phyloP scores from a whole-genome alignment of 306 rosid species.

The Hippophae rhamnoides region DNA sequence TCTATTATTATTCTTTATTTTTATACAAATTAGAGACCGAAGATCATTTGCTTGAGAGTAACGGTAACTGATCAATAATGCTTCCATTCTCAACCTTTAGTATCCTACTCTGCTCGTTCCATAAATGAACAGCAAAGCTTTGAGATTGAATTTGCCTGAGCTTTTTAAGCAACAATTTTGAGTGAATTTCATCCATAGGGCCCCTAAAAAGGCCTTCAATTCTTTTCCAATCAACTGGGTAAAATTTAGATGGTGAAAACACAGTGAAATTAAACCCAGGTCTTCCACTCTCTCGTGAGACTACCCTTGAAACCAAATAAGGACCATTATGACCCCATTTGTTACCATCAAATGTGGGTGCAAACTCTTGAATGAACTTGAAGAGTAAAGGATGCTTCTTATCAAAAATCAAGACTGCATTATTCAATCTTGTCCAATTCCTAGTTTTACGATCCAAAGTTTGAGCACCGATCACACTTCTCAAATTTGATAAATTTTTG shows the following conservation, averaged over 20 bases:
- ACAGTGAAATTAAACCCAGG: slow-evolving; percentile 44
- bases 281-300: slow-evolving; percentile 44
- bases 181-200: slow-evolving; percentile 40
- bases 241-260: slow-evolving; percentile 66
- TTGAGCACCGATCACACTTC: slow-evolving; percentile 84
- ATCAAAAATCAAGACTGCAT: slow-evolving; percentile 73
- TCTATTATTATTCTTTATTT: too few relatives aligned
- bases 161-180: slow-evolving; percentile 51
- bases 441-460: slow-evolving; percentile 43
- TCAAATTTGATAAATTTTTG: slow-evolving; percentile 55
- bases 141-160: slow-evolving; percentile 33
- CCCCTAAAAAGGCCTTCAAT: slow-evolving; percentile 43
- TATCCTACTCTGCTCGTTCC: slow-evolving; percentile 69
- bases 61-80: slow-evolving; percentile 44
- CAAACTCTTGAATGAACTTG: slow-evolving; percentile 75
- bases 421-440: slow-evolving; percentile 80
- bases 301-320: slow-evolving; percentile 80
- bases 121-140: slow-evolving; percentile 63
- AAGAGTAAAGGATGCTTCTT: slow-evolving; percentile 69
- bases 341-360: slow-evolving; percentile 77
- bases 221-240: slow-evolving; percentile 75
- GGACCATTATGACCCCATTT: slow-evolving; percentile 99
- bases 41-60: background rate
- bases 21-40: too few relatives aligned
- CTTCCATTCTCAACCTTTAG: slow-evolving; percentile 60